Percentiles rank a stretch among this genome's conserved stretches.
These are phyloP conservation scores for Ophiostoma tasmaniense DNA, from an alignment of 2,329 filamentous ascomycete species.

Conservation along the genomic window DNA sequence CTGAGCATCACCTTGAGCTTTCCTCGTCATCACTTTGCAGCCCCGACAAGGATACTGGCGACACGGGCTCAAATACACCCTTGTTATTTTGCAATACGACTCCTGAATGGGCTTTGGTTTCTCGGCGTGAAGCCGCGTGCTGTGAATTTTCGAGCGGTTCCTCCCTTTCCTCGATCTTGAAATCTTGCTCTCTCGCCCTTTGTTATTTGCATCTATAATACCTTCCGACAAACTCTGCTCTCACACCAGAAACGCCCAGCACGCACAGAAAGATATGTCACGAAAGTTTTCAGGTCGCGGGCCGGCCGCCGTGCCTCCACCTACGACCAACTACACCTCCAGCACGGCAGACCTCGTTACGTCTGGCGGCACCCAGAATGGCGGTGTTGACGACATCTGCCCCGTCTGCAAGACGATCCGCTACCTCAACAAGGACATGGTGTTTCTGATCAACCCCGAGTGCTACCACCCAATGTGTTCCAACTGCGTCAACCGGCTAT, in stretches of 20 bases:
- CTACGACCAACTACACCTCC: not conserved
- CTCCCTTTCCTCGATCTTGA: not conserved
- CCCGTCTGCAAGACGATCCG: conserved; percentile 95
- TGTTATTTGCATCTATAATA: not conserved
- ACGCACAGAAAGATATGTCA: conserved; percentile 5
- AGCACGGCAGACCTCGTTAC: not conserved
- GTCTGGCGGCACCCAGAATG: conserved; percentile 15
- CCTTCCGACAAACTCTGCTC: not conserved
- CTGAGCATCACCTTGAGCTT: not conserved
- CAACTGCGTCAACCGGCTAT: conserved; percentile 89
- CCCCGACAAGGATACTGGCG: not conserved
- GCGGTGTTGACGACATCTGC: conserved; percentile 58
- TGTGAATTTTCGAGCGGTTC: not conserved
- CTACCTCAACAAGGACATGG: conserved; percentile 89
- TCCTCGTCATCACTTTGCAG: not conserved
- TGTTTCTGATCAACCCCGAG: conserved; percentile 93
- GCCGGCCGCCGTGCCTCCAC: not conserved
- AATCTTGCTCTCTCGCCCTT: not conserved
- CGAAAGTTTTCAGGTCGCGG: not conserved
- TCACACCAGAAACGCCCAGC: not conserved
- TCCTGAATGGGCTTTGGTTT: not conserved
- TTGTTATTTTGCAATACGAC: not conserved
- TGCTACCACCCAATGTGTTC: conserved; percentile 99
- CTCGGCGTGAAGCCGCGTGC: not conserved
- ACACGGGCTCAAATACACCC: not conserved